These are phyloP conservation scores for Chrysopogon serrulatus DNA, from an alignment of 176 grass and related monocot species.

Conservation along the genomic window DNA sequence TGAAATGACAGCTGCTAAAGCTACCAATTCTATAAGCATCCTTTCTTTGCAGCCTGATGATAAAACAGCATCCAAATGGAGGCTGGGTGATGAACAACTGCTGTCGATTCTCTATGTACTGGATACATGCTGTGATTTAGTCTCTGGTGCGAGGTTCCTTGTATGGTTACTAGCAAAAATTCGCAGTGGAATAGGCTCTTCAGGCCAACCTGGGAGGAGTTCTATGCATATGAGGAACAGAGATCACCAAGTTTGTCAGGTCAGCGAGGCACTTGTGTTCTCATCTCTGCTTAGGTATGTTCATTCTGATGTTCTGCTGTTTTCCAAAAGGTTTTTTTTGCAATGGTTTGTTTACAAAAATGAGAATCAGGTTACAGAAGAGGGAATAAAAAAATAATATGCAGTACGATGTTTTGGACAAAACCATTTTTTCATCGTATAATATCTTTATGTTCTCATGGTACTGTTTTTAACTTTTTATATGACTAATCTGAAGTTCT, in stretches of 20 bases:
- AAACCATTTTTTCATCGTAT: neutral
- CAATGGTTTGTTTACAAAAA: slow-evolving; percentile 17
- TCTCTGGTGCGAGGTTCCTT: slow-evolving; percentile 70
- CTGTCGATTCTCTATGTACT: slow-evolving; percentile 84
- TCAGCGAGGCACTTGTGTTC: slow-evolving; percentile 84
- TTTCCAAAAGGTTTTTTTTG: slow-evolving; percentile 4
- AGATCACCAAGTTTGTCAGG: slow-evolving; percentile 88
- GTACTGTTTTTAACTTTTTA: neutral
- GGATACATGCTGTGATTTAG: slow-evolving; percentile 87
- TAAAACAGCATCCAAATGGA: slow-evolving; percentile 58
- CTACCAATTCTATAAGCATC: slow-evolving; percentile 47
- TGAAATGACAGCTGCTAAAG: slow-evolving; percentile 61
- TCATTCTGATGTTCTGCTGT: neutral
- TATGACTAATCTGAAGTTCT: neutral
- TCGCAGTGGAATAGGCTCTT: slow-evolving; percentile 48
- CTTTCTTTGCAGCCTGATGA: slow-evolving; percentile 53
- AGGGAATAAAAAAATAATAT: neutral
- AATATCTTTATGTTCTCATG: neutral
- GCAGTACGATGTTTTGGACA: neutral
- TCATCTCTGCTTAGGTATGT: slow-evolving; percentile 88
- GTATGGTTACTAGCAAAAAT: slow-evolving; percentile 81
- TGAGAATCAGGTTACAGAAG: neutral
- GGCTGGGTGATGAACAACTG: slow-evolving; percentile 81
- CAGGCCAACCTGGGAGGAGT: slow-evolving; percentile 54
- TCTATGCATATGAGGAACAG: slow-evolving; percentile 55